These are phyloP conservation scores for Exophiala bonariae DNA, from an alignment of 2,329 filamentous ascomycete species.

Conservation along the genomic window DNA sequence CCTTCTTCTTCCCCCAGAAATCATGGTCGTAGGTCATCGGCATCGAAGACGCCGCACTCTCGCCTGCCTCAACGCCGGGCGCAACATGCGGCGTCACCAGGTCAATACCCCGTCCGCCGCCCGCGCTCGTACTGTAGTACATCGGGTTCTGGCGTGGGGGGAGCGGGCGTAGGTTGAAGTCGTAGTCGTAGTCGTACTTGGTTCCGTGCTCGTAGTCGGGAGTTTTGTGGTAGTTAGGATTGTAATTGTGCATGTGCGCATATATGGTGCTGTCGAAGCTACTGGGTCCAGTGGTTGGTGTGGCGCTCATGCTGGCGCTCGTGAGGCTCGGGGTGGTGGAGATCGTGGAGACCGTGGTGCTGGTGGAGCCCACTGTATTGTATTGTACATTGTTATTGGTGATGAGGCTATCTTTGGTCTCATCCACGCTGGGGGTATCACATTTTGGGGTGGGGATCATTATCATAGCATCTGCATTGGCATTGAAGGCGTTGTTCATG, in stretches of 20 bases:
- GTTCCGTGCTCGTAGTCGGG: neutral
- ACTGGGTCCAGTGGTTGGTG: slow-evolving; percentile 39
- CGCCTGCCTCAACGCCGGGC: slow-evolving; percentile 10
- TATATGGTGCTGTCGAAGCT: slow-evolving; percentile 34
- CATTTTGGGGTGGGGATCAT: neutral
- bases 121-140: slow-evolving; percentile 33
- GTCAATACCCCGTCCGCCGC: slow-evolving; percentile 31
- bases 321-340: slow-evolving; percentile 9
- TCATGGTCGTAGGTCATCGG: slow-evolving; percentile 6
- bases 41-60: slow-evolving; percentile 5
- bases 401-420: slow-evolving; percentile 25
- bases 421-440: slow-evolving; percentile 11
- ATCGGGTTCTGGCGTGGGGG: slow-evolving; percentile 42
- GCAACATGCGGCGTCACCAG: slow-evolving; percentile 42
- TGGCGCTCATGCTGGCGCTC: slow-evolving; percentile 36
- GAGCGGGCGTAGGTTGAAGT: slow-evolving; percentile 37
- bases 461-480: neutral
- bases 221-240: no score
- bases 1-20: slow-evolving; percentile 24
- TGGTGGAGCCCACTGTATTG: slow-evolving; percentile 20
- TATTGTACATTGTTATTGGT: slow-evolving; percentile 1
- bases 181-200: slow-evolving; percentile 21
- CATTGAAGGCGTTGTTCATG: slow-evolving; percentile 15
- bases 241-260: neutral
- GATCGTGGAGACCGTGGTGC: slow-evolving; percentile 20